Evolutionary conservation across 768 basidiomycete genomes (phyloP).

Genomic region (Lactarius deliciosus): DNA sequence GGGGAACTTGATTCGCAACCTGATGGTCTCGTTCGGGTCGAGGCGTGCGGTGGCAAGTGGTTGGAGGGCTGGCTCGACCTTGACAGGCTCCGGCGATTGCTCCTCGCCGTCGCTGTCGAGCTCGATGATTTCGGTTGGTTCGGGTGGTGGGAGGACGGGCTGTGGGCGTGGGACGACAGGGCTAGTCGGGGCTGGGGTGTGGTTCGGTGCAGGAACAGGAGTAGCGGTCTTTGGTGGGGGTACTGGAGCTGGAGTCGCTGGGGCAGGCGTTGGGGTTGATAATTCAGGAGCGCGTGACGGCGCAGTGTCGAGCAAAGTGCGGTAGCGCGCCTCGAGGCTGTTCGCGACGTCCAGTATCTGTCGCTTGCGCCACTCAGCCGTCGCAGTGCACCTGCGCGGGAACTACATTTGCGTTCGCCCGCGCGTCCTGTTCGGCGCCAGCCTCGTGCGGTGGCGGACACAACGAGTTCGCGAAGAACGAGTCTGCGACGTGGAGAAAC

Average conservation of each 20-base stretch:
- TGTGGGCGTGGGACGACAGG: background rate
- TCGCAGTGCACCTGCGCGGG: slow-evolving; percentile 44
- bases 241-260: slow-evolving; percentile 10
- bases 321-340: slow-evolving; percentile 68
- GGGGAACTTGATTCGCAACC: slow-evolving; percentile 20
- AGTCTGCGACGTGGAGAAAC: slow-evolving; percentile 61
- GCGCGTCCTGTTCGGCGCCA: slow-evolving; percentile 34
- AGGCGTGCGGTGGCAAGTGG: background rate
- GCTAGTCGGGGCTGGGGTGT: background rate
- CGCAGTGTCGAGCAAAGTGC: slow-evolving; percentile 57
- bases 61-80: slow-evolving; percentile 1
- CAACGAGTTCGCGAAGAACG: slow-evolving; percentile 46
- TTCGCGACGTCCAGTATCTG: slow-evolving; percentile 74
- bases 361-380: slow-evolving; percentile 69
- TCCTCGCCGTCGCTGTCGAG: slow-evolving; percentile 27
- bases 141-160: background rate
- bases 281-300: slow-evolving; percentile 44
- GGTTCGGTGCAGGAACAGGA: background rate
- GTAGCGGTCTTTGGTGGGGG: background rate
- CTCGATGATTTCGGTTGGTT: slow-evolving; percentile 16
- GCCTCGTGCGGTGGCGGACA: slow-evolving; percentile 40
- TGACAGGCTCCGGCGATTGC: background rate
- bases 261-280: background rate
- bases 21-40: slow-evolving; percentile 17
- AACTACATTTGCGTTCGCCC: background rate